phyloP scores from a whole-genome alignment of 306 rosid species.

The cucumber (Cucumis sativus) region Cucumber_9930_V3 NC_026661.2:3857001-3857500 shows the following conservation, averaged over 20 bases:
- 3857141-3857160: conserved; percentile 18
- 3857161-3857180: conserved; percentile 13
- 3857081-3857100: conserved; percentile 18
- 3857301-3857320: conserved; percentile 2
- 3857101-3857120: conserved; percentile 12
- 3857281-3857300: conserved; percentile 9
- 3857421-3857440: background rate
- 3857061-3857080: conserved; percentile 13
- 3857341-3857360: conserved; percentile 2
- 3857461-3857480: conserved; percentile 13
- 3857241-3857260: conserved; percentile 19
- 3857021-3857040: background rate
- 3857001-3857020: no score
- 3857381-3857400: conserved; percentile 6
- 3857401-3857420: conserved; percentile 12
- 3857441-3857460: background rate
- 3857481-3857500: background rate
- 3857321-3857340: conserved; percentile 2
- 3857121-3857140: conserved; percentile 8
- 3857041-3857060: background rate
- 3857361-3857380: background rate
- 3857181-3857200: background rate
- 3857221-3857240: conserved; percentile 9
- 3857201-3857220: conserved; percentile 9
- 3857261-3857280: conserved; percentile 1